A percentile compares a stretch with the other conserved stretches of the same genome.
Evolutionary conservation across 1,284 basidiomycete species (phyloP).

Genomic region (Irpex rosettiformis): DNA sequence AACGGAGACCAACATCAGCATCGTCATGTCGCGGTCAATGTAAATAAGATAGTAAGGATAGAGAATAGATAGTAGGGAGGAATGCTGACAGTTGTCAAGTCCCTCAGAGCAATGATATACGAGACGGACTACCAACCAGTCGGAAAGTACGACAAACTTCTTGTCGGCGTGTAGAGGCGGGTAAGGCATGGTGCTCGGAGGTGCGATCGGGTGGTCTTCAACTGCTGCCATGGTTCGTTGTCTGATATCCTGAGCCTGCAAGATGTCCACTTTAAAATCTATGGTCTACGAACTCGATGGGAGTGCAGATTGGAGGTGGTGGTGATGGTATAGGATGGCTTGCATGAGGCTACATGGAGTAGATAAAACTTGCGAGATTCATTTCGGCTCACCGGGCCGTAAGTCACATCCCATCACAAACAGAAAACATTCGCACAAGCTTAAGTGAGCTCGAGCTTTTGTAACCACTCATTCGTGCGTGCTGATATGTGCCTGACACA

Average conservation of each 20-base stretch:
- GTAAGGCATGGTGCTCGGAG: conserved; percentile 71
- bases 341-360: too few relatives aligned
- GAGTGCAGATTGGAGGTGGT: neutral
- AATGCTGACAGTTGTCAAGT: neutral
- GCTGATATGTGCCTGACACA: too few relatives aligned
- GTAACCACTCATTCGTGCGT: too few relatives aligned
- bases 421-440: too few relatives aligned
- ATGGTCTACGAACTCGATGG: neutral
- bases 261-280: neutral
- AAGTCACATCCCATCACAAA: too few relatives aligned
- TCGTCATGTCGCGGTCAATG: neutral
- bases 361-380: too few relatives aligned
- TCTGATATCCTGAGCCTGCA: neutral
- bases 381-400: too few relatives aligned
- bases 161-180: conserved; percentile 78
- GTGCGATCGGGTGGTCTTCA: conserved; percentile 24
- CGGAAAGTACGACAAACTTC: conserved; percentile 83
- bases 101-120: neutral
- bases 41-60: too few relatives aligned
- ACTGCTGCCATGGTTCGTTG: conserved; percentile 1
- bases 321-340: neutral
- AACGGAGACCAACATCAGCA: neutral
- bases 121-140: conserved; percentile 62
- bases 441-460: too few relatives aligned
- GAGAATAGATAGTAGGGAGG: neutral